Percentiles rank a stretch among this genome's conserved stretches.
phyloP scores from a whole-genome alignment of 768 basidiomycete genomes.

The Strobilomyces echinocephalus region DNA sequence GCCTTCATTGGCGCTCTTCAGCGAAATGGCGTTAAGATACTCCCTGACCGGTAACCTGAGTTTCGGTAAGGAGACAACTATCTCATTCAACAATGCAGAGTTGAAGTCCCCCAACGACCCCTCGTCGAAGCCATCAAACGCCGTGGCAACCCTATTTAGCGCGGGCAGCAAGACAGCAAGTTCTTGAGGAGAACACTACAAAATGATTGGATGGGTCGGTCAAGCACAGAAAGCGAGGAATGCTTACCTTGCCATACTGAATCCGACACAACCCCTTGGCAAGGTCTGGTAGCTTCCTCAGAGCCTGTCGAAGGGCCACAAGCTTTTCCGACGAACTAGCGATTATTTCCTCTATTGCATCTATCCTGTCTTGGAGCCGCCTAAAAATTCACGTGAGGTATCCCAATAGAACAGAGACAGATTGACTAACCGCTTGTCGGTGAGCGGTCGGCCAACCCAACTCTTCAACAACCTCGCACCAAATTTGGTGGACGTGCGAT shows the following conservation, averaged over 20 bases:
- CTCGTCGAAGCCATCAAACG: conserved; percentile 50
- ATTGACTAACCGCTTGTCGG: conserved; percentile 57
- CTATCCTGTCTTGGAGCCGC: conserved; percentile 66
- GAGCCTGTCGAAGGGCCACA: conserved; percentile 59
- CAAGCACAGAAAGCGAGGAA: neutral
- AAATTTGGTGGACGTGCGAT: conserved; percentile 84
- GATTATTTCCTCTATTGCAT: conserved; percentile 82
- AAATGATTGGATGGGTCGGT: neutral
- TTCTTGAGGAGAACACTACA: conserved; percentile 79
- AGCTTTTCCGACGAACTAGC: conserved; percentile 57
- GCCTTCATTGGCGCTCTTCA: conserved; percentile 61
- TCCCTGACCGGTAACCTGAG: conserved; percentile 51
- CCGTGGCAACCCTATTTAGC: conserved; percentile 62
- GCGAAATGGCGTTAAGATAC: conserved; percentile 51
- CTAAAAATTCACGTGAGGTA: conserved; percentile 36
- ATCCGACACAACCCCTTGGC: conserved; percentile 82
- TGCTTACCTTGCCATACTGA: conserved; percentile 80
- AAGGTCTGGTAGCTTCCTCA: conserved; percentile 81
- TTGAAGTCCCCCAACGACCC: conserved; percentile 51
- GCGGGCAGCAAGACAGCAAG: conserved; percentile 70
- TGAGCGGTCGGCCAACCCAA: conserved; percentile 86
- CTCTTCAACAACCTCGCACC: conserved; percentile 75
- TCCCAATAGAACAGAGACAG: neutral
- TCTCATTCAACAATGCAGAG: conserved; percentile 63
- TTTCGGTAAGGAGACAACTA: conserved; percentile 63